Conservation (phyloP, 768 basidiomycete species). For the Suillus spraguei region DNA sequence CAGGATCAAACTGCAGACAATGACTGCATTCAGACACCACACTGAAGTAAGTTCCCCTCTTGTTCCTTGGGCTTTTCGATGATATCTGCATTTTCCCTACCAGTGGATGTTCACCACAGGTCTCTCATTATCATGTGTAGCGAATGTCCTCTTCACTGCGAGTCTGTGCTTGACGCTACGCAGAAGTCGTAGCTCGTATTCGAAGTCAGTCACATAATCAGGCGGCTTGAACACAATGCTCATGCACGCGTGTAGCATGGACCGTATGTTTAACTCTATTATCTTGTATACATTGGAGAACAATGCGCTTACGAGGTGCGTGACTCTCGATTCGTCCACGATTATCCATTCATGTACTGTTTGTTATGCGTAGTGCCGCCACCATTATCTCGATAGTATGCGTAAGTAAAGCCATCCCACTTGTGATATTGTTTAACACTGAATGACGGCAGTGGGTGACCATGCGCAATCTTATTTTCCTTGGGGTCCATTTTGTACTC, state of each 20-base stretch:
- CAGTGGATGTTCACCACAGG: constrained; percentile 57
- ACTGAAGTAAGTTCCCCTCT: constrained; percentile 19
- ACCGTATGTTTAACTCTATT: constrained; percentile 47
- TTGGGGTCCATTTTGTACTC: constrained; percentile 56
- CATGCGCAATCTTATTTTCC: constrained; percentile 52
- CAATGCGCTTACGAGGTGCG: constrained; percentile 49
- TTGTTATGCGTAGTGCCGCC: constrained; percentile 28
- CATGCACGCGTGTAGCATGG: constrained; percentile 37
- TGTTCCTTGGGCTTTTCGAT: constrained; percentile 13
- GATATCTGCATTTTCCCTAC: not conserved
- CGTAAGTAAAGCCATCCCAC: constrained; percentile 30
- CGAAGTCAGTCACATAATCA: constrained; percentile 30
- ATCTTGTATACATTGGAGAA: constrained; percentile 57
- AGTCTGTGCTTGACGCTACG: constrained; percentile 44
- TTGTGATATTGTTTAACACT: not conserved
- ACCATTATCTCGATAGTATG: constrained; percentile 45
- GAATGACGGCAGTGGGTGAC: constrained; percentile 40
- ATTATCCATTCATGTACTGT: constrained; percentile 16
- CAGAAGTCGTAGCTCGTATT: constrained; percentile 40
- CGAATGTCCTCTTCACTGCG: constrained; percentile 53
- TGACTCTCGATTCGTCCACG: not conserved
- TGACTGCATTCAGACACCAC: constrained; percentile 24
- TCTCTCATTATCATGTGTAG: constrained; percentile 47
- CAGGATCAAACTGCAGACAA: constrained; percentile 31
- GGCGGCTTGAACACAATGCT: not conserved